Evolutionary conservation across 2,329 filamentous ascomycete species (phyloP).

Genomic region (Colletotrichum siamense): DNA sequence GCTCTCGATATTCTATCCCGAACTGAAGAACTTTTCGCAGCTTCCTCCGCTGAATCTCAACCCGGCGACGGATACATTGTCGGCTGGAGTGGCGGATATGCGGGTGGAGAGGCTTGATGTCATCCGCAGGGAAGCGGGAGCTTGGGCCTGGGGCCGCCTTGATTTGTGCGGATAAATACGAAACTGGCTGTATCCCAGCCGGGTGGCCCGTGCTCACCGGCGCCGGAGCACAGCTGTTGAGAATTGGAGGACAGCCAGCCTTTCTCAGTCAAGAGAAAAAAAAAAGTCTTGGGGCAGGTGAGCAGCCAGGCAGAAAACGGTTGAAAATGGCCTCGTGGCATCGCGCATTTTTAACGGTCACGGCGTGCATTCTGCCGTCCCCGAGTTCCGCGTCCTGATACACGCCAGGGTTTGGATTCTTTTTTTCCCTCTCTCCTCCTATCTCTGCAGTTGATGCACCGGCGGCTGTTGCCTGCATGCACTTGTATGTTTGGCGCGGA

Average conservation of each 20-base stretch:
- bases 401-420: background rate
- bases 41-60: slow-evolving; percentile 17
- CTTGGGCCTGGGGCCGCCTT: slow-evolving; percentile 21
- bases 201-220: slow-evolving; percentile 5
- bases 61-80: slow-evolving; percentile 10
- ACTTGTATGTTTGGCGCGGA: background rate
- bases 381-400: slow-evolving; percentile 6
- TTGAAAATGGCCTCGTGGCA: background rate
- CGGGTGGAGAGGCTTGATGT: slow-evolving; percentile 21
- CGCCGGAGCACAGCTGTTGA: background rate
- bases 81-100: slow-evolving; percentile 16
- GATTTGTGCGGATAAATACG: slow-evolving; percentile 23
- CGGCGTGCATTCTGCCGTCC: slow-evolving; percentile 8
- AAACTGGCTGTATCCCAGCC: slow-evolving; percentile 11
- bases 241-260: background rate
- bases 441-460: background rate
- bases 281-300: background rate
- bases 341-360: background rate
- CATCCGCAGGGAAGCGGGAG: slow-evolving; percentile 18
- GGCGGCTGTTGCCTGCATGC: background rate
- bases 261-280: background rate
- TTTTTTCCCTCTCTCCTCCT: background rate
- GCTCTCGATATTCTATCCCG: background rate
- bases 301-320: background rate
- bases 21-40: slow-evolving; percentile 3